Evolutionary conservation across 805 yeast species (phyloP).

Genomic region (Starmerella riodocensis): DNA sequence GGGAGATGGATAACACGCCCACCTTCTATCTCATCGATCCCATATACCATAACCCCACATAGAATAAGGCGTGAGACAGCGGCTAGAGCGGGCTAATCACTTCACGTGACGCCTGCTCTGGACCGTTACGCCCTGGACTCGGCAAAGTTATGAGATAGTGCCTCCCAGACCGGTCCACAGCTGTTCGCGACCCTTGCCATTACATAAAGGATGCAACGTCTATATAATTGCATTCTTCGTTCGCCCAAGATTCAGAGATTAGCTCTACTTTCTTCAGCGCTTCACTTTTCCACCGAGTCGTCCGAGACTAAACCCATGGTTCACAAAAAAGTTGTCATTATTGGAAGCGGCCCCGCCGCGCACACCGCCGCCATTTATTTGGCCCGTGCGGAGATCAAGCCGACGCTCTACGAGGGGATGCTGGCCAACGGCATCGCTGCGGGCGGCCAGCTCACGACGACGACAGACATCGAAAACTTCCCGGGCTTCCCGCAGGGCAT

Average conservation of each 20-base stretch:
- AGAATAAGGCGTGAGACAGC: too few species aligned
- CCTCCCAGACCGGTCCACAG: too few species aligned
- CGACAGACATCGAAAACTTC: conserved; percentile 96
- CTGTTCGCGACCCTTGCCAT: conserved; percentile 3
- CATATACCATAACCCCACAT: too few species aligned
- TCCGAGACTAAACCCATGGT: conserved; percentile 9
- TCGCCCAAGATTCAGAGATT: conserved; percentile 13
- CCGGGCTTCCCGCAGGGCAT: conserved; percentile 97
- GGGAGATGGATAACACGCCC: too few species aligned
- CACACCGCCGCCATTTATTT: conserved; percentile 97
- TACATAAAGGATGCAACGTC: conserved; percentile 16
- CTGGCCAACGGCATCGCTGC: conserved; percentile 97
- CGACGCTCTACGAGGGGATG: conserved; percentile 89
- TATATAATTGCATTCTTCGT: conserved; percentile 4
- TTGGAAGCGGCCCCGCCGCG: conserved; percentile 97
- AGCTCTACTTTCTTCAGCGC: conserved; percentile 16
- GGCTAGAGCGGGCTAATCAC: too few species aligned
- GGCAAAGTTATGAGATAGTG: background rate
- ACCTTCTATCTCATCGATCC: too few species aligned
- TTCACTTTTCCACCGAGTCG: conserved; percentile 4
- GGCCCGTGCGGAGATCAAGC: conserved; percentile 91
- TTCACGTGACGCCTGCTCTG: background rate
- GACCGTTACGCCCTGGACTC: background rate
- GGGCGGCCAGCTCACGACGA: conserved; percentile 97
- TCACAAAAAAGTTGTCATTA: conserved; percentile 28